Evolutionary conservation across 345 rosid genomes (phyloP), one percentile per base, ranked within the genome.

Genomic region (Hibiscus trionum): DNA sequence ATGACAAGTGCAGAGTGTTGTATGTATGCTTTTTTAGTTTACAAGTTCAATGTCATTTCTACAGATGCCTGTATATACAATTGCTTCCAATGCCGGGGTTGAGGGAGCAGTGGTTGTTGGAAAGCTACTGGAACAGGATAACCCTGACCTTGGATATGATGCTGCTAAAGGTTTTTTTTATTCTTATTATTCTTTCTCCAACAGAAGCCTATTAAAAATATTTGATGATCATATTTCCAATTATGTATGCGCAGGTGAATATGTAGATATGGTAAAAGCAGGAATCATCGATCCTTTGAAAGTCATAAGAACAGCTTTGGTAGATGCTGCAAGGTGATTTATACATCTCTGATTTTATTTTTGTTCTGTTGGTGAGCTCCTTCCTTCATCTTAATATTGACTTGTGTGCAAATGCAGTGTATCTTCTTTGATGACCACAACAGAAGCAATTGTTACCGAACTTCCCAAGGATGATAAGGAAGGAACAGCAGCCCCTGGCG

Each of bases 261-360:
- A 87, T 33, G 86, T 87, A 9, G 89, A 85, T 74, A 87, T 87
- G 89, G 80, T 87, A 33, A 81, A 84, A 61, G 76, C 89, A 0
- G 91, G 88, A 58, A 89, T 85, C 27, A 84, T 87, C 10, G 91
- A 87, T 68, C 91, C 93, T 4, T 55, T 89, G 75, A 89, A 89
- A 79, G 91, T 87, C 26, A 53, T 53, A 53, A 53, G 58, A 17
- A 53, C 26, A 7, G 58, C 58, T 5, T 53, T 53, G 21, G 58
- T 53, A 53, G 58, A 53, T 53, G 58, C 58, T 37, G 93, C 85
- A 76, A 57, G 50, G 24, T 59, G 4, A 14, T 27, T 4, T 39
- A 63, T 39, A 21, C 21, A 21, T 21, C 0, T 21, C 21, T 21
- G 21, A 31, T 31, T 27, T 29, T 31, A 10, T 66, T 9, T 6